Conservation (phyloP, 2,329 filamentous ascomycete species). For the Plectosphaerella sp. region DNA sequence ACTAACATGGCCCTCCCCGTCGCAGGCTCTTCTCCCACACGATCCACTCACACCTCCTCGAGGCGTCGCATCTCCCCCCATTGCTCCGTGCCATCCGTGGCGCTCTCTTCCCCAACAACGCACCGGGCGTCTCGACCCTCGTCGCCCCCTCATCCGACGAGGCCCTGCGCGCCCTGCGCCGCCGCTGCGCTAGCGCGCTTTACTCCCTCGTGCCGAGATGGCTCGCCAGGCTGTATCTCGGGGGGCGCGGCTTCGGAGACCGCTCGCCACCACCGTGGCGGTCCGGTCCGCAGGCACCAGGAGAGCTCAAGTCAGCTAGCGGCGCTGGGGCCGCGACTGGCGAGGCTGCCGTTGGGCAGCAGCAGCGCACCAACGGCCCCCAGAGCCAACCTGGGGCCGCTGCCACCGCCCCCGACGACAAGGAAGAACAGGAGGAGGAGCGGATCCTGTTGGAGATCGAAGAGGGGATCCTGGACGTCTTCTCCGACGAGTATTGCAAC, state of each 20-base stretch:
- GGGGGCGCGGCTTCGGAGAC: slow-evolving; percentile 29
- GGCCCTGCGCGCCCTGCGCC: slow-evolving; percentile 57
- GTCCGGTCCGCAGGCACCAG: slow-evolving; percentile 13
- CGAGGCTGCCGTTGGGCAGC: slow-evolving; percentile 10
- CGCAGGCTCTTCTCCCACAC: slow-evolving; percentile 54
- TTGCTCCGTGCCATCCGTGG: slow-evolving; percentile 68
- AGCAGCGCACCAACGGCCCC: slow-evolving; percentile 7
- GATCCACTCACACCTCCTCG: slow-evolving; percentile 53
- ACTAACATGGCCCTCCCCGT: slow-evolving; percentile 1
- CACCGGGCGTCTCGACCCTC: slow-evolving; percentile 60
- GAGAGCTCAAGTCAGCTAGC: not conserved
- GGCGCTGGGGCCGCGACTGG: not conserved
- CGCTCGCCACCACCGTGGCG: slow-evolving; percentile 7
- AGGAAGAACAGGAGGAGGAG: slow-evolving; percentile 34
- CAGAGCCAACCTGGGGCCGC: not conserved
- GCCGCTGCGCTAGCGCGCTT: slow-evolving; percentile 60
- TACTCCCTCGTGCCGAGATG: slow-evolving; percentile 42
- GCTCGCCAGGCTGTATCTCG: slow-evolving; percentile 47
- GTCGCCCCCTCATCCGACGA: slow-evolving; percentile 56
- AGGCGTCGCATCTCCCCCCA: slow-evolving; percentile 59
- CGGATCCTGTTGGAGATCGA: slow-evolving; percentile 56
- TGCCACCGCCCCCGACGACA: slow-evolving; percentile 16
- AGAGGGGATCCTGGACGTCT: slow-evolving; percentile 63
- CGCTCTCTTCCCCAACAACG: slow-evolving; percentile 82
- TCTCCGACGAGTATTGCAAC: slow-evolving; percentile 84